Evolutionary conservation across 2,329 filamentous ascomycete genomes (phyloP).

Genomic region (Aspergillus sergii): DNA sequence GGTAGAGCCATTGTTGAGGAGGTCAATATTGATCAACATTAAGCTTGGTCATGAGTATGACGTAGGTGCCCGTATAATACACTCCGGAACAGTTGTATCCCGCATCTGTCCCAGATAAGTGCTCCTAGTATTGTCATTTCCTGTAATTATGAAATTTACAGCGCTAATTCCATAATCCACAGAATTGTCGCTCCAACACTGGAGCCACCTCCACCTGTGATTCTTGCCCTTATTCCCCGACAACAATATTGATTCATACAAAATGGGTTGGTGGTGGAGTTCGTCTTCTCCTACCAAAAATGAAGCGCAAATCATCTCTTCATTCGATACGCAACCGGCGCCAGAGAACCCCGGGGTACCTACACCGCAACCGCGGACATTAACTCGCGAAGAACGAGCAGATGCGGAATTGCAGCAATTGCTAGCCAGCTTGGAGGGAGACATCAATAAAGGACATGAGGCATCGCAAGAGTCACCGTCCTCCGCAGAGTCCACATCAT

Average conservation of each 20-base stretch:
- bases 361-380: conserved; percentile 26
- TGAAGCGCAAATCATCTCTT: conserved; percentile 23
- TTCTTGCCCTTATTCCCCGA: background rate
- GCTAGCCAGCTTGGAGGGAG: conserved; percentile 52
- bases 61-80: background rate
- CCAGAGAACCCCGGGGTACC: conserved; percentile 20
- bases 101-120: background rate
- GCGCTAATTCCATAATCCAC: background rate
- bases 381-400: conserved; percentile 51
- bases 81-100: background rate
- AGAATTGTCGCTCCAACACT: background rate
- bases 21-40: background rate
- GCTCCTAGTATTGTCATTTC: background rate
- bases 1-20: background rate
- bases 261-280: conserved; percentile 53
- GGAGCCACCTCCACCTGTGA: background rate
- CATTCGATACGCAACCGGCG: conserved; percentile 11
- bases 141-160: conserved; percentile 3
- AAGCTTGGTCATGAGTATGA: background rate
- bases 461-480: conserved; percentile 2
- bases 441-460: conserved; percentile 13
- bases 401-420: conserved; percentile 59
- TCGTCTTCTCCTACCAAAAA: conserved; percentile 34
- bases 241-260: conserved; percentile 7
- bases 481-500: conserved; percentile 14